Evolutionary conservation across 305 asterid species (phyloP).

Genomic region (Solanum hybrid): DNA sequence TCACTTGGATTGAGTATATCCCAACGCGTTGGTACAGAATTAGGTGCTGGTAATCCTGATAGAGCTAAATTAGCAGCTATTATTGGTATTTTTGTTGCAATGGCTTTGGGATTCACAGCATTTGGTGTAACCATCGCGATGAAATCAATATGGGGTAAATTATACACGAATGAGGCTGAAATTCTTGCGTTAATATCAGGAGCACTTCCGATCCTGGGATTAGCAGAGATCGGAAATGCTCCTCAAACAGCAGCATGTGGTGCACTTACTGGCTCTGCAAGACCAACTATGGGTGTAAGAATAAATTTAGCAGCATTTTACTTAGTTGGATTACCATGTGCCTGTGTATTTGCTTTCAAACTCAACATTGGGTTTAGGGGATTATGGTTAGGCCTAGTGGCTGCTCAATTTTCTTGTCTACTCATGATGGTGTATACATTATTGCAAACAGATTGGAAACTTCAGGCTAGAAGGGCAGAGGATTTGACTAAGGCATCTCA

Average conservation of each 20-base stretch:
- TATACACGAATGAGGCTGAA: constrained; percentile 50
- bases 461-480: constrained; percentile 64
- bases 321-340: constrained; percentile 66
- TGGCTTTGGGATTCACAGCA: constrained; percentile 35
- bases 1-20: constrained; percentile 57
- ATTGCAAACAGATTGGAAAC: constrained; percentile 59
- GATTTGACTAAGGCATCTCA: constrained; percentile 28
- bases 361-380: constrained; percentile 53
- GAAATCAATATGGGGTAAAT: constrained; percentile 42
- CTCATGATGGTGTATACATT: constrained; percentile 47
- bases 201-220: constrained; percentile 57
- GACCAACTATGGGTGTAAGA: constrained; percentile 59
- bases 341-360: constrained; percentile 46
- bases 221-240: constrained; percentile 71
- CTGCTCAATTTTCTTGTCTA: constrained; percentile 53
- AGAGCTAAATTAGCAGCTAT: constrained; percentile 48
- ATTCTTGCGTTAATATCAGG: constrained; percentile 35
- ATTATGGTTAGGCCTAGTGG: constrained; percentile 70
- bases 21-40: constrained; percentile 70
- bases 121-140: constrained; percentile 40
- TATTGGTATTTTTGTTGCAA: constrained; percentile 33
- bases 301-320: constrained; percentile 75
- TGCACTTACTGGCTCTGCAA: constrained; percentile 65
- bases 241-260: constrained; percentile 84
- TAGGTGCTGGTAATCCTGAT: constrained; percentile 54